phyloP scores from a whole-genome alignment of 192 early-diverging fungal genomes.

The Coemansia erecta region DNA sequence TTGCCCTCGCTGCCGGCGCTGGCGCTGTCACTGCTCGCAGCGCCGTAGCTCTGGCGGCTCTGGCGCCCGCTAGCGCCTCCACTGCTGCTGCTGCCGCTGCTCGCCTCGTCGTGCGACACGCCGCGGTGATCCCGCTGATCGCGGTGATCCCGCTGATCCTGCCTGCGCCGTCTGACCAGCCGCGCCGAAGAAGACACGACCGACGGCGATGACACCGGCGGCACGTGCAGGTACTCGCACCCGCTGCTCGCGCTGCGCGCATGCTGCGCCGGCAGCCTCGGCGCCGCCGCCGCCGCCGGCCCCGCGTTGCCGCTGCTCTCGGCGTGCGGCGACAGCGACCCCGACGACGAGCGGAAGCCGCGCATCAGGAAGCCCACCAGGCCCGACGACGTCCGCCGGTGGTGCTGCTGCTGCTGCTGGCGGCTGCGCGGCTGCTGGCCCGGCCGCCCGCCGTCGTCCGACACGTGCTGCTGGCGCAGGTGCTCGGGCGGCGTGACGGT shows the following conservation, averaged over 20 bases:
- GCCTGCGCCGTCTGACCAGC: no score
- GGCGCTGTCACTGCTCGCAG: not conserved
- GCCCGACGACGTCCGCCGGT: constrained; percentile 44
- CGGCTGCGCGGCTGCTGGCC: no score
- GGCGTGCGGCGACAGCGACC: constrained; percentile 11
- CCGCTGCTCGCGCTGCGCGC: constrained; percentile 23
- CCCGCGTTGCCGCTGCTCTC: not conserved
- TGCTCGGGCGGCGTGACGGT: no score
- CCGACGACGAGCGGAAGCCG: constrained; percentile 27
- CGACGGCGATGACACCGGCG: no score
- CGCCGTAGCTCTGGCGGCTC: not conserved
- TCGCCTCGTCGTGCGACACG: no score
- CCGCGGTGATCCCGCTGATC: no score
- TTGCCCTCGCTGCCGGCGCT: not conserved
- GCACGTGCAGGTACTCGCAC: not conserved
- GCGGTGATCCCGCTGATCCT: no score
- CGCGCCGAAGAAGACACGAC: no score
- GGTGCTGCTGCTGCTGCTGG: no score
- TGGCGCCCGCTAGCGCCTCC: not conserved
- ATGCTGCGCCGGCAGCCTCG: no score
- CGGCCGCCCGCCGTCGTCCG: no score
- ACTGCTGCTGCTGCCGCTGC: not conserved
- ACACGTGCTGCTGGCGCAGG: no score
- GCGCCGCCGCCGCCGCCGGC: not conserved
- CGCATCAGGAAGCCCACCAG: constrained; percentile 43